These are phyloP conservation scores for Orbilia javanica DNA, from an alignment of 2,329 filamentous ascomycete genomes.

Conservation along the genomic window DNA sequence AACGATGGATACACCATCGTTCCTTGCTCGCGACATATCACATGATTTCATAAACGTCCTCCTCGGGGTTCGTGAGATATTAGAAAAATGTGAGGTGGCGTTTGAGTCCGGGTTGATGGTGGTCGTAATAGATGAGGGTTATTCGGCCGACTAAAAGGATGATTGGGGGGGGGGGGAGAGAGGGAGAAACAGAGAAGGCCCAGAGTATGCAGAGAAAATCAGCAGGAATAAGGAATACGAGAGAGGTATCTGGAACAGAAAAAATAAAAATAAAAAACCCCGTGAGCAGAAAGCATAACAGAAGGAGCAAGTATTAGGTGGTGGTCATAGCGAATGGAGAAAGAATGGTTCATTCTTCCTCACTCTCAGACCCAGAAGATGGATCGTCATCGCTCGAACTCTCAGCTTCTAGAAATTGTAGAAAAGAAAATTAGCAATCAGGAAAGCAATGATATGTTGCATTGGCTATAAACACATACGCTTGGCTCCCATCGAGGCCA, in stretches of 20 bases:
- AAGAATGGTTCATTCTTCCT: slow-evolving; percentile 60
- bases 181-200: slow-evolving; percentile 4
- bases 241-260: slow-evolving; percentile 41
- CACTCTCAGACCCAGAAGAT: slow-evolving; percentile 62
- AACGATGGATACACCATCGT: neutral
- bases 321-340: slow-evolving; percentile 4
- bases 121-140: neutral
- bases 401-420: slow-evolving; percentile 31
- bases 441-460: neutral
- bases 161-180: neutral
- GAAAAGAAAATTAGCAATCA: slow-evolving; percentile 31
- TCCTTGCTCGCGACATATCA: neutral
- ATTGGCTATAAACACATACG: slow-evolving; percentile 33
- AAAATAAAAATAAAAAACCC: slow-evolving; percentile 14
- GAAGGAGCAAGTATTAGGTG: slow-evolving; percentile 21
- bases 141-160: slow-evolving; percentile 8
- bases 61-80: neutral
- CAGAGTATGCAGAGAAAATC: slow-evolving; percentile 1
- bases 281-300: neutral
- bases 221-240: slow-evolving; percentile 17
- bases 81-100: neutral
- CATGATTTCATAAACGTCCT: slow-evolving; percentile 24
- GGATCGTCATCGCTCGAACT: slow-evolving; percentile 61
- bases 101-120: neutral
- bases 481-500: slow-evolving; percentile 56